Base-by-base conservation (phyloP, 331 rosid species). In the Phaseolus coccineus region DNA sequence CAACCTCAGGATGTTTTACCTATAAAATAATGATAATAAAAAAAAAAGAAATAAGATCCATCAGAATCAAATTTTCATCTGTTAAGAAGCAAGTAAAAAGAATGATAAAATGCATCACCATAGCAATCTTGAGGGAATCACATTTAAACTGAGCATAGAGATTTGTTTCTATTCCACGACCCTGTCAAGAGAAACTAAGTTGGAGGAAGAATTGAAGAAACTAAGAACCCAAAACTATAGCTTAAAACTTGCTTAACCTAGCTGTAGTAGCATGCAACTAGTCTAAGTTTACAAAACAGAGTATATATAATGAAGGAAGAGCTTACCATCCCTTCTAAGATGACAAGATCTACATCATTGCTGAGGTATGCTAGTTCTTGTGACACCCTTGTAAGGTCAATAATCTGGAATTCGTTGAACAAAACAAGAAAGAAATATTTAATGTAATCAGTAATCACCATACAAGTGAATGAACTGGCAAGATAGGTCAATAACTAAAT, bases 1-100 rank as follows among this genome's bases (percentile, higher is more conserved):
- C 98, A 71, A 96, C 99, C 89, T 96, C 97, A 3, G 51, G 84
- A 86, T 96, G 99, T 83, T 96, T 96, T 76, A 93, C 99, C 99
- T 96, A 83, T 44, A 58, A 42, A 52, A 28, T n/a, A 37, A 65
- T 8, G 30, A 64, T 9, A 42, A 40, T 0, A 42, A 59, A 13
- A 59, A 59, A 59, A 35, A 35, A 76, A 63, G 24, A 8, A 80
- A 79, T 37, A 39, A 35, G 19, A 55, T 50, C 2, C 53, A 56
- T 50, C 14, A 31, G 6, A 15, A 16, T 28, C 65, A 72, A n/a
- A 11, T 37, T 65, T 33, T 82, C 57, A n/a, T 5, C 62, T 37
- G 42, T 35, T 22, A 24, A 64, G 7, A 39, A 47, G 22, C 30
- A 73, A 42, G 33, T 61, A n/a, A 67, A 68, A 27, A 13, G 16